Evolutionary conservation across 2,329 filamentous ascomycete genomes (phyloP).

Genomic region (Madurella mycetomatis): DNA sequence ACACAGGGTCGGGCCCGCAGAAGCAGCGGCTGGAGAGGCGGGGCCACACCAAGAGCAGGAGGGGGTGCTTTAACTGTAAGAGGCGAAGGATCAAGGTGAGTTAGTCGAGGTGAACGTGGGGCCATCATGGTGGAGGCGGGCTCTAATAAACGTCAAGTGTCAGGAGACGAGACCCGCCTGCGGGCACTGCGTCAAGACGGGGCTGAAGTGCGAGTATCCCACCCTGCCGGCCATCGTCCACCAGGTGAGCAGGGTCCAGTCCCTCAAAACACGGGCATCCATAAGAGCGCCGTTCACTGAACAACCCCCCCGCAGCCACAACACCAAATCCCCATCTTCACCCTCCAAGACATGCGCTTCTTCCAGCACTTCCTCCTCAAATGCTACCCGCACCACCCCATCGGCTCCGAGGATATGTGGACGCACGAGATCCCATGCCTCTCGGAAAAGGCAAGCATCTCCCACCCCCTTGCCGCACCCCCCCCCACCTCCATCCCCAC

Average conservation of each 20-base stretch:
- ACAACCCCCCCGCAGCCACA: slow-evolving; percentile 40
- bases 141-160: slow-evolving; percentile 42
- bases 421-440: slow-evolving; percentile 62
- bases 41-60: slow-evolving; percentile 62
- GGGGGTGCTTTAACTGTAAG: slow-evolving; percentile 66
- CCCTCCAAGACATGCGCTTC: slow-evolving; percentile 61
- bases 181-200: slow-evolving; percentile 59
- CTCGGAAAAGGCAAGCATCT: slow-evolving; percentile 52
- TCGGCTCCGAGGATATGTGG: slow-evolving; percentile 64
- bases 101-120: neutral
- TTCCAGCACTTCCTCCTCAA: slow-evolving; percentile 62
- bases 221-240: slow-evolving; percentile 46
- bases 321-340: slow-evolving; percentile 55
- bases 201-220: slow-evolving; percentile 60
- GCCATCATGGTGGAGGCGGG: neutral
- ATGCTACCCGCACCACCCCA: slow-evolving; percentile 60
- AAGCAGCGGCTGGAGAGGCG: slow-evolving; percentile 49
- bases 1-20: slow-evolving; percentile 8
- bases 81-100: slow-evolving; percentile 58
- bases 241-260: slow-evolving; percentile 35
- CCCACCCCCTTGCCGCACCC: slow-evolving; percentile 25
- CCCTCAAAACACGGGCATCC: neutral
- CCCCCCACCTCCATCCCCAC: neutral
- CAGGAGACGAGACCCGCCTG: slow-evolving; percentile 62
- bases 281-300: neutral